Evolutionary conservation across 176 grass and related monocot genomes (phyloP), one percentile per base, ranked within the genome.

Genomic region (Saccharum officinarum): DNA sequence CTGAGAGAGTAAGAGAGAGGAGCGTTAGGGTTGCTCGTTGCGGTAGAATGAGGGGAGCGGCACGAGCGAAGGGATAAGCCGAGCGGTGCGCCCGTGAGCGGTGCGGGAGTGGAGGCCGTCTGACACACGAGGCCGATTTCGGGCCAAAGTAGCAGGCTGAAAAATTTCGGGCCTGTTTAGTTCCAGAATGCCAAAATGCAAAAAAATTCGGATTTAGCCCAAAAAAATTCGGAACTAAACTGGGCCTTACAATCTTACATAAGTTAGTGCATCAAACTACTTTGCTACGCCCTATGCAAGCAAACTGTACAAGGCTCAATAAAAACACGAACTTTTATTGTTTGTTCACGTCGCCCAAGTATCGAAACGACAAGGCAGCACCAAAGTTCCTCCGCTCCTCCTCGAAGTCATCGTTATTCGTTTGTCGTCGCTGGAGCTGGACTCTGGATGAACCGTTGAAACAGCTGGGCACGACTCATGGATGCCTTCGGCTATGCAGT

Each of bases 401-500:
- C 16, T 75, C 26, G 28, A 87, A 82, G 68, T 79, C 82, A 20
- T 87, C 73, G 4, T 90, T 84, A n/a, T n/a, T n/a, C n/a, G n/a
- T 10, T 18, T 79, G 39, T 81, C 75, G 3, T 84, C 80, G 6
- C 82, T 89, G 57, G 72, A 94, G 25, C 71, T 85, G 41, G 50
- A 76, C 70, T 90, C 87, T 18, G 73, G 71, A 73, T 83, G 67
- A 54, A 76, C 71, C 3, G 71, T 78, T 70, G 79, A 34, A 44
- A 77, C 39, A 78, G 34, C 33, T 9, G 45, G 59, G 69, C 75
- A 44, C 1, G 81, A 60, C 1, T 91, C 88, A 10, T 87, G 68
- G 59, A 89, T 66, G 59, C 93, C 89, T 89, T 93, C 89, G 22
- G 87, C 85, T 50, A 92, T 94, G 73, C 93, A 95, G 72, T 81